Conservation (phyloP, 1,284 basidiomycete species). For the Cryptococcus sp. region DNA sequence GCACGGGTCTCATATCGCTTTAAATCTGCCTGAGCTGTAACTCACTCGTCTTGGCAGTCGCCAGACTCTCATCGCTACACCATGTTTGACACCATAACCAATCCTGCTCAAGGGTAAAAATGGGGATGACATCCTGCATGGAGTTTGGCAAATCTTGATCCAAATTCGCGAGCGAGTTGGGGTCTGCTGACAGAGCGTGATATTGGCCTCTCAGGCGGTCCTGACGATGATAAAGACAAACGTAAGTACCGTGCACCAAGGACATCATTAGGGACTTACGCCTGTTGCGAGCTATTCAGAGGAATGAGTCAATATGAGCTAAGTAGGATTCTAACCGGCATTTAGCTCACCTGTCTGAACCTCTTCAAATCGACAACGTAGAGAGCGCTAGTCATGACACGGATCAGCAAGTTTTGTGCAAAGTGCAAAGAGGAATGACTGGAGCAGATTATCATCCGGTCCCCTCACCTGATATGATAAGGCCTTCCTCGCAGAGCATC, state of each 20-base stretch:
- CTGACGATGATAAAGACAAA: conserved; percentile 25
- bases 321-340: no score
- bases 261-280: conserved; percentile 55
- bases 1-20: neutral
- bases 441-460: no score
- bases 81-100: conserved; percentile 80
- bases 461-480: conserved; percentile 83
- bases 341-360: conserved; percentile 70
- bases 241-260: conserved; percentile 40
- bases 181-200: conserved; percentile 89
- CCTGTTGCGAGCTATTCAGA: conserved; percentile 87
- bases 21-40: conserved; percentile 4
- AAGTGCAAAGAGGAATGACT: neutral
- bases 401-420: neutral
- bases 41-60: conserved; percentile 56
- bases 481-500: conserved; percentile 76
- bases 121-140: conserved; percentile 80
- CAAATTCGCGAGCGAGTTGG: conserved; percentile 87
- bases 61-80: conserved; percentile 56
- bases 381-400: conserved; percentile 64
- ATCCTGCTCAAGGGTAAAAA: conserved; percentile 81
- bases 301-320: neutral
- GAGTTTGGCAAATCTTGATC: conserved; percentile 98
- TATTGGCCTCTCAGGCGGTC: conserved; percentile 91
- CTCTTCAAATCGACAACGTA: conserved; percentile 96